Percentiles rank a stretch among this genome's conserved stretches.
phyloP scores from a whole-genome alignment of 192 early-diverging fungal genomes.

The Backusella tuberculispora region DNA sequence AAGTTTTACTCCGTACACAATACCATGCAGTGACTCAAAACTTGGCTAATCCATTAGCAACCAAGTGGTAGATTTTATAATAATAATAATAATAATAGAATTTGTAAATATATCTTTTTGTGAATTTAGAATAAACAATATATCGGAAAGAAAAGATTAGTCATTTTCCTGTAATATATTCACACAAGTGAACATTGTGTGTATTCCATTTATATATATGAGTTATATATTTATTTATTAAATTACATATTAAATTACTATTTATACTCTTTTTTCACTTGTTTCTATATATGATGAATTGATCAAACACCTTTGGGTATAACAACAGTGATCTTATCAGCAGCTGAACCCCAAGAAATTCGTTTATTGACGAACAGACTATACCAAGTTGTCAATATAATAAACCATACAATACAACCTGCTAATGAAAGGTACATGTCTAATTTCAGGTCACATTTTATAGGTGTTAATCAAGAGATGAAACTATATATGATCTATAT shows the following conservation, averaged over 20 bases:
- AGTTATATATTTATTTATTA: too few relatives aligned
- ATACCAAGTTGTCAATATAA: conserved; percentile 60
- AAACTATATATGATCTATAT: background rate
- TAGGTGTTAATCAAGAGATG: background rate
- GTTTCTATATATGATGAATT: background rate
- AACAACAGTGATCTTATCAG: conserved; percentile 57
- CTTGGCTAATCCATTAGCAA: conserved; percentile 73
- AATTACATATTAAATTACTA: too few relatives aligned
- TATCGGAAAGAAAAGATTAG: background rate
- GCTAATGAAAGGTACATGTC: conserved; percentile 59
- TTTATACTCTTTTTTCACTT: background rate
- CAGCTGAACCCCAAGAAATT: conserved; percentile 59
- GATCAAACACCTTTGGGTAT: conserved; percentile 56
- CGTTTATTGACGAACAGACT: conserved; percentile 63
- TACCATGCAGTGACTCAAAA: conserved; percentile 84
- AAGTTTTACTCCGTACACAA: conserved; percentile 74
- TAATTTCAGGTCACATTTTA: conserved; percentile 26
- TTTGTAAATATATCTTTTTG: background rate
- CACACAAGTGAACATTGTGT: too few relatives aligned
- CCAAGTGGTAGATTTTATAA: conserved; percentile 69
- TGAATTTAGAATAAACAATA: background rate
- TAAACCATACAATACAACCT: conserved; percentile 52
- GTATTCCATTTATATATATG: too few relatives aligned
- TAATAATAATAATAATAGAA: background rate
- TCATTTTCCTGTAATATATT: too few relatives aligned